Evolutionary conservation across 1,284 basidiomycete species (phyloP).

Genomic region (Cerioporus squamosus): DNA sequence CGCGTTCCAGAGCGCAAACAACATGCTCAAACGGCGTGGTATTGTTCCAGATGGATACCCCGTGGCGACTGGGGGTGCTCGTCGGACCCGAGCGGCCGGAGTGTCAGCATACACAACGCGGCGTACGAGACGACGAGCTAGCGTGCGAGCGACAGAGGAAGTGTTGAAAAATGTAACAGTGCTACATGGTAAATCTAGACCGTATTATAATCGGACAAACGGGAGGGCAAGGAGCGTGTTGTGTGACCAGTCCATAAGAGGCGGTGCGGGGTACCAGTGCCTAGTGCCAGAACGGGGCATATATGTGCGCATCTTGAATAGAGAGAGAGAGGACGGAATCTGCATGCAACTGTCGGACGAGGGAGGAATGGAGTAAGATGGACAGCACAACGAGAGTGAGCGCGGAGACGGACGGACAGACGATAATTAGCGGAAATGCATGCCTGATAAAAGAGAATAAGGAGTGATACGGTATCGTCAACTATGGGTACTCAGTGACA

Average conservation of each 20-base stretch:
- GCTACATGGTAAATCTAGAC: constrained; percentile 39
- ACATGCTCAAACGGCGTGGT: neutral
- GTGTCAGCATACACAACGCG: constrained; percentile 94
- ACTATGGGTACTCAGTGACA: constrained; percentile 33
- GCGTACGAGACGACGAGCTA: constrained; percentile 63
- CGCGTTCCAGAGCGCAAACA: neutral
- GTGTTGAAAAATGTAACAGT: constrained; percentile 24
- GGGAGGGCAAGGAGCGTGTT: constrained; percentile 18
- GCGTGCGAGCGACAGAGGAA: constrained; percentile 7
- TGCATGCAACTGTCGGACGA: constrained; percentile 25
- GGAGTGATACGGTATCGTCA: constrained; percentile 39
- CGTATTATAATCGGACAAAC: constrained; percentile 31
- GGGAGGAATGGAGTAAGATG: constrained; percentile 15
- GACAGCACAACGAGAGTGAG: constrained; percentile 34
- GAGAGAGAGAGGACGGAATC: constrained; percentile 22
- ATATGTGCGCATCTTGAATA: constrained; percentile 12
- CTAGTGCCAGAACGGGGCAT: constrained; percentile 11
- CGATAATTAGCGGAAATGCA: constrained; percentile 32
- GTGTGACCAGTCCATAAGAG: constrained; percentile 5
- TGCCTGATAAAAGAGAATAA: constrained; percentile 36
- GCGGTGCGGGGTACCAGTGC: neutral
- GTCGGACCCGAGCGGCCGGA: constrained; percentile 92
- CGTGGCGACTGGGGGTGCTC: constrained; percentile 97
- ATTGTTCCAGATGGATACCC: constrained; percentile 79
- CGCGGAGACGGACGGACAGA: constrained; percentile 13